Evolutionary conservation across 148 eudicot genomes (phyloP), one percentile per base, ranked within the genome.

Genomic region (Fagopyrum esculentum): DNA sequence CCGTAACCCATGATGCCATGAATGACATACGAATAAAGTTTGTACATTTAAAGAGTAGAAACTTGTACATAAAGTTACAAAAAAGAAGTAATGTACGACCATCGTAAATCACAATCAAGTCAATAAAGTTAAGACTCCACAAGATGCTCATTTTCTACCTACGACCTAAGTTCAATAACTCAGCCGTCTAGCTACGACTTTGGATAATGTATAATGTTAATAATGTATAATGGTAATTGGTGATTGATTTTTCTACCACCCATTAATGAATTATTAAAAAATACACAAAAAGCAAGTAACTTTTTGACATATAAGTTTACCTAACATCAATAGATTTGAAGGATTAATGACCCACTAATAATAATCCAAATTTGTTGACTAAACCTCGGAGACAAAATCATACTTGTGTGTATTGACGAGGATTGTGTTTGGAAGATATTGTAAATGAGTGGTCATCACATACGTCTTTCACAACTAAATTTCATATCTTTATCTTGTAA

Each of bases 321-420:
- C 40, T 35, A 35, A 35, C 40, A 35, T 35, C 3, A 35, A 35
- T 0, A 35, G 40, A 40, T 63, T 44, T 15, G 71, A 66, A 66
- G 9, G 40, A 35, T 35, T 35, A 66, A 40, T 66, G 17, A 5
- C 71, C 19, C 71, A 13, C 71, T 66, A 40, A 13, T 22, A 13
- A 49, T 49, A 66, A 64, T 63, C 69, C 45, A 66, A 66, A 8
- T 3, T 66, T 66, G 47, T 66, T 66, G 71, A 66, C 71, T 35
- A 35, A 35, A 35, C 40, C 40, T 35, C 1, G 40, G 40, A 35
- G 40, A 35, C 40, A 1, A 35, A 35, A 35, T 35, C 40, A 0
- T 1, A 35, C 40, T 35, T 35, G 3, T 35, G 40, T 35, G 26
- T 35, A 35, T 35, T 1, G 40, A 35, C 40, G 1, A 35, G 40